These are phyloP conservation scores for Radiomyces spectabilis DNA, from an alignment of 192 early-diverging fungal genomes.

Conservation along the genomic window DNA sequence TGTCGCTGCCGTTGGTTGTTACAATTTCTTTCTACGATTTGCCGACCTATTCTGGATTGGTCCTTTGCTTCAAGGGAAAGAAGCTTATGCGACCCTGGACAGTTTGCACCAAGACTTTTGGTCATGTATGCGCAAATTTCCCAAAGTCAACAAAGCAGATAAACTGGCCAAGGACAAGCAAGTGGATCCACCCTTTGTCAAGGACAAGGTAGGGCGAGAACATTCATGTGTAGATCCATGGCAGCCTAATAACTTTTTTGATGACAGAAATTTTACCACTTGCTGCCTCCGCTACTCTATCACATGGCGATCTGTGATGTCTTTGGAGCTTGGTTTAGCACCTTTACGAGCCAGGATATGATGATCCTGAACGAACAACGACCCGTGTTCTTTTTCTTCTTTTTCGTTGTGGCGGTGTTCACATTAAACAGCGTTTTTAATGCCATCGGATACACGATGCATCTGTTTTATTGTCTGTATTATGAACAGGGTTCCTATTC, in stretches of 20 bases:
- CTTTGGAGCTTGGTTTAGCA: neutral
- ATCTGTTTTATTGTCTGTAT: constrained; percentile 5
- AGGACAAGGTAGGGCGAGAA: too few relatives aligned
- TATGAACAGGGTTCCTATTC: constrained; percentile 1
- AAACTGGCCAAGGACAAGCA: too few relatives aligned
- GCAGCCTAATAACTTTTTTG: too few relatives aligned
- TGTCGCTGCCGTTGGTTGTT: neutral
- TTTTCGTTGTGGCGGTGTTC: neutral
- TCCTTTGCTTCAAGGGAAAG: constrained; percentile 3
- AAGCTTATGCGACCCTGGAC: neutral
- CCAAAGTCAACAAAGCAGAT: too few relatives aligned
- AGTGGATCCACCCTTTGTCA: too few relatives aligned
- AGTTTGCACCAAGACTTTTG: constrained; percentile 11
- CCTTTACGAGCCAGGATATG: constrained; percentile 1
- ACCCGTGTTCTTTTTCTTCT: neutral
- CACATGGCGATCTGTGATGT: neutral
- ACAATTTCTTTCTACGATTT: constrained; percentile 7
- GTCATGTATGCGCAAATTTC: constrained; percentile 9
- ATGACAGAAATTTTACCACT: constrained; percentile 9
- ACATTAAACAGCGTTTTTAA: constrained; percentile 2
- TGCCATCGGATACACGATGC: neutral
- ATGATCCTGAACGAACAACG: neutral
- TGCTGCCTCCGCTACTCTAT: neutral
- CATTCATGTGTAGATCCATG: too few relatives aligned
- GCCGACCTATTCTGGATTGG: constrained; percentile 8